A percentile compares a stretch with the other conserved stretches of the same genome.
phyloP scores from a whole-genome alignment of 2,329 filamentous ascomycete species.

The Fusarium pseudograminearum region DNA sequence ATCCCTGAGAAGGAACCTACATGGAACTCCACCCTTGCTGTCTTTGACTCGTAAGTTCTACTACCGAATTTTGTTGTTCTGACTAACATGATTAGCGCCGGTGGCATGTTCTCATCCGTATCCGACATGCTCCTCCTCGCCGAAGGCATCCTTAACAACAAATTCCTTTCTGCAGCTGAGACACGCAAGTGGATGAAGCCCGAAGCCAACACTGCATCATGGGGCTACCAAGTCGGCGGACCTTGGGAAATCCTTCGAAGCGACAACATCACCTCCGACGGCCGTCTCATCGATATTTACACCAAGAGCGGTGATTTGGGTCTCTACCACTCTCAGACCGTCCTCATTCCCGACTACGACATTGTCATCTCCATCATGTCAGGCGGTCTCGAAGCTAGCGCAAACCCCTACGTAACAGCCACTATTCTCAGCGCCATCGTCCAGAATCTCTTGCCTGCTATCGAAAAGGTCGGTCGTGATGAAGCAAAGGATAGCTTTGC shows the following conservation, averaged over 20 bases:
- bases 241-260: slow-evolving; percentile 62
- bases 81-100: slow-evolving; percentile 45
- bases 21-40: slow-evolving; percentile 53
- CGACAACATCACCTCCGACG: slow-evolving; percentile 53
- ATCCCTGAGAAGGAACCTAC: slow-evolving; percentile 52
- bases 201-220: slow-evolving; percentile 52
- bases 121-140: slow-evolving; percentile 58
- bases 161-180: slow-evolving; percentile 54
- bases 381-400: slow-evolving; percentile 49
- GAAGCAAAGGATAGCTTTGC: slow-evolving; percentile 50
- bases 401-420: slow-evolving; percentile 28
- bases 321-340: slow-evolving; percentile 55
- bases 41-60: slow-evolving; percentile 51
- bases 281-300: slow-evolving; percentile 60
- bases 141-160: slow-evolving; percentile 56
- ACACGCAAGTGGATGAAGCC: slow-evolving; percentile 63
- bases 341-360: slow-evolving; percentile 61
- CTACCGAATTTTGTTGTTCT: accelerated
- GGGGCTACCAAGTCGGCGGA: slow-evolving; percentile 55
- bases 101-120: slow-evolving; percentile 57
- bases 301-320: slow-evolving; percentile 60
- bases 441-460: slow-evolving; percentile 53
- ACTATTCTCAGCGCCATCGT: slow-evolving; percentile 50
- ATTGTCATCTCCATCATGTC: slow-evolving; percentile 57
- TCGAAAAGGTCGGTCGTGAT: slow-evolving; percentile 57